Conservation (phyloP, 768 basidiomycete genomes). For the Hortiboletus flavorubellus region DNA sequence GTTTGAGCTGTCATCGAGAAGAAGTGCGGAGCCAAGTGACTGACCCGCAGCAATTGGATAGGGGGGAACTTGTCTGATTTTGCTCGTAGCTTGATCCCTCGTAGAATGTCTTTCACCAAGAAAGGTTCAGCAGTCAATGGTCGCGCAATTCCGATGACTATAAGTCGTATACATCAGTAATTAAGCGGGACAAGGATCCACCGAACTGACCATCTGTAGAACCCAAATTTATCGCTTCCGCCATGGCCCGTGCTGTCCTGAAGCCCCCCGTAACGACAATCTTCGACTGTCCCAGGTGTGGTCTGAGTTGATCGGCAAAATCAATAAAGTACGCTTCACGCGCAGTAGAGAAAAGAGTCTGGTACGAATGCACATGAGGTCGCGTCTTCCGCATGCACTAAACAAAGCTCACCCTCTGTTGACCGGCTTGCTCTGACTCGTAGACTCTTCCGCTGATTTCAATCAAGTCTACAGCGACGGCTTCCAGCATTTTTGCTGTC, state of each 20-base stretch:
- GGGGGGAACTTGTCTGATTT: constrained; percentile 34
- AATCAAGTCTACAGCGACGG: constrained; percentile 36
- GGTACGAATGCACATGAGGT: background rate
- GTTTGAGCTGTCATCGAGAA: background rate
- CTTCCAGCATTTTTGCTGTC: constrained; percentile 34
- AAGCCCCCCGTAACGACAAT: constrained; percentile 33
- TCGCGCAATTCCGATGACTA: constrained; percentile 31
- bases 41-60: constrained; percentile 34
- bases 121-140: constrained; percentile 31
- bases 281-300: constrained; percentile 23
- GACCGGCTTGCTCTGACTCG: constrained; percentile 17
- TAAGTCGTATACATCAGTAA: background rate
- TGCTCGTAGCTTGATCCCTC: constrained; percentile 20
- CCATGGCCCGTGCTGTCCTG: constrained; percentile 28
- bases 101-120: constrained; percentile 27
- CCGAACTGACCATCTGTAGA: constrained; percentile 27
- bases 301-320: constrained; percentile 28
- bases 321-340: constrained; percentile 32
- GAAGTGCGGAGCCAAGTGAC: background rate
- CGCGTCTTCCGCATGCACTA: background rate
- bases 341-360: constrained; percentile 12
- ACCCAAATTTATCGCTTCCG: constrained; percentile 22
- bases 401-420: constrained; percentile 10
- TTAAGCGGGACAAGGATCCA: background rate
- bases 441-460: constrained; percentile 42